Base-by-base conservation (phyloP, 2,329 filamentous ascomycete genomes). In the Bimuria novae-zelandiae region DNA sequence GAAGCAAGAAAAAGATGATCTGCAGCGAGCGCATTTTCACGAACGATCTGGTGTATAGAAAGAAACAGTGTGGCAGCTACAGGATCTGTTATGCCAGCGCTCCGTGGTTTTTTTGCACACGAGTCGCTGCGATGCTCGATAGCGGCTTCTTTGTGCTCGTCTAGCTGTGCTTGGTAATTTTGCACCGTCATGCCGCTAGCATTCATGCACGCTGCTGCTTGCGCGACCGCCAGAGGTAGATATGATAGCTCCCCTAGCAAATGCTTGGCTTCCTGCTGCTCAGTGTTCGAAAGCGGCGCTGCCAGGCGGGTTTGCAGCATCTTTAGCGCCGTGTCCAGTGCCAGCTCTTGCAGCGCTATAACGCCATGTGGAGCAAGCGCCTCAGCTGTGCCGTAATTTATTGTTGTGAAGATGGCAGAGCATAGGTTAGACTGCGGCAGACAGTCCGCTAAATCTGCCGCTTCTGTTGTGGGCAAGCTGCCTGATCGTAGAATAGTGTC, bases 21-120 rank as follows among this genome's bases (percentile, higher is more conserved):
- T 30, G 71, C 72, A 1, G 77, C 77, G 3, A 59, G 29, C 1
- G 44, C 4, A 40, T 75, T 56, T 0, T 73, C 19, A 25, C 17
- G 7, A 3, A 37, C 41, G 36, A 63, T 46, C 27, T 62, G 65
- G 14, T 76, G 59, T 29, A 80, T 76, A 0, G 77, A 78, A 14
- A 79, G 64, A 1, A 76, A 55, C 63, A 70, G 76, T 0, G 77
- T 77, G 25, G 66, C 69, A 4, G 72, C 72, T 2, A 79, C 62
- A 0, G 75, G 65, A 19, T 74, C 70, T 36, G 69, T 76, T 74
- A 22, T 69, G 66, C 1, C 50, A 25, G 27, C 44, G 7, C 45
- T 44, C 23, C 40, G 45, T 37, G 25, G 64, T 1, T 64, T 57
- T 48, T 74, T 73, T 3, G 57, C 56, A 23, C 76, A 75, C 10